These are phyloP conservation scores for Teratosphaeria destructans DNA, from an alignment of 2,329 filamentous ascomycete species.

Conservation along the genomic window DNA sequence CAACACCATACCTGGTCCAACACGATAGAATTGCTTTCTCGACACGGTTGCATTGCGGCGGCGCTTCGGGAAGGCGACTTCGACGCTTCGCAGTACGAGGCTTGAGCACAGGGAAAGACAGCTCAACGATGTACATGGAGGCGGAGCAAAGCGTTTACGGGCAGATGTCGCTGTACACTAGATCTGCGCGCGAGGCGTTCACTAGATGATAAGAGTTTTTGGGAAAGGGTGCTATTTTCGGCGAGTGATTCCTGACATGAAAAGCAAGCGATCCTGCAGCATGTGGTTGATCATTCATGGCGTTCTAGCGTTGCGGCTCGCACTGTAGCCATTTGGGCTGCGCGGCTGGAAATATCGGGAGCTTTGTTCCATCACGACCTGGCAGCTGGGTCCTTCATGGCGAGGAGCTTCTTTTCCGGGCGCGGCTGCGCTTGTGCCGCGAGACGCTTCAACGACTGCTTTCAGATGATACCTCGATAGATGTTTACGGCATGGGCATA, in stretches of 20 bases:
- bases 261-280: not conserved
- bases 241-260: not conserved
- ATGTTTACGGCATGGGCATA: not conserved
- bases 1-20: constrained; percentile 27
- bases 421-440: not conserved
- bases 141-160: not conserved
- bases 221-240: not conserved
- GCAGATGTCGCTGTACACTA: not conserved
- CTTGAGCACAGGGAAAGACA: not conserved
- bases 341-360: not conserved
- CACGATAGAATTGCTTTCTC: constrained; percentile 41
- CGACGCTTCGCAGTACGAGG: not conserved
- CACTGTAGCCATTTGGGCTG: not conserved
- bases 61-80: constrained; percentile 3
- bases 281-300: not conserved
- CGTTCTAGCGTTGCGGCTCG: not conserved
- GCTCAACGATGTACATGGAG: not conserved
- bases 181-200: not conserved
- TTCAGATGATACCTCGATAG: constrained; percentile 1
- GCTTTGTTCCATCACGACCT: constrained; percentile 1
- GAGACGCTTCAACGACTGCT: not conserved
- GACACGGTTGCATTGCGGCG: constrained; percentile 7
- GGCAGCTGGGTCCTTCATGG: not conserved
- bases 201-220: not conserved
- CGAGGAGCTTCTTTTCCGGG: not conserved